A percentile compares a stretch with the other conserved stretches of the same genome.
phyloP scores from a whole-genome alignment of 2,329 filamentous ascomycete species.

The Rutstroemia sp. region DNA sequence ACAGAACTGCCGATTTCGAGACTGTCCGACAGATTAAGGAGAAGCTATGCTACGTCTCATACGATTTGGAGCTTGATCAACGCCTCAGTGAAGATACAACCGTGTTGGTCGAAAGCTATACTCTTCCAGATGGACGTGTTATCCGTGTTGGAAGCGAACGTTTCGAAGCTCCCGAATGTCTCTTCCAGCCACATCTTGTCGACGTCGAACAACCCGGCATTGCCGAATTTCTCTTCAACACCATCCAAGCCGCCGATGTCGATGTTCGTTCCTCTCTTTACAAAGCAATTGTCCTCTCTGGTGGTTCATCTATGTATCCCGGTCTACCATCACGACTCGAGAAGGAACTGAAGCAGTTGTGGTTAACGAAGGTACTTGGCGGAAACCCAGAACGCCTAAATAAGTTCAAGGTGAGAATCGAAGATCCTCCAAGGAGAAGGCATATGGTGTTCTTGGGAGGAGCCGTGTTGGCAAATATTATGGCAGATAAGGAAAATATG shows the following conservation, averaged over 20 bases:
- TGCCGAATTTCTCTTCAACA: constrained; percentile 97
- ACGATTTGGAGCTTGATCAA: constrained; percentile 95
- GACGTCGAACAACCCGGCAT: constrained; percentile 97
- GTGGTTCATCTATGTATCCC: constrained; percentile 98
- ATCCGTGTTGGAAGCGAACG: constrained; percentile 95
- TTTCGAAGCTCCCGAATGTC: constrained; percentile 94
- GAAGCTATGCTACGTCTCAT: constrained; percentile 98
- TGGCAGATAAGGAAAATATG: constrained; percentile 98
- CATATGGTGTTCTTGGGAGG: constrained; percentile 99
- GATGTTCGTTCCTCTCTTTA: constrained; percentile 90
- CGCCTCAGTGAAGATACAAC: constrained; percentile 95
- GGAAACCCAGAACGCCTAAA: constrained; percentile 88
- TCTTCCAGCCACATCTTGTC: constrained; percentile 97
- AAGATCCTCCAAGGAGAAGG: constrained; percentile 88
- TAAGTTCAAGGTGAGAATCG: constrained; percentile 99
- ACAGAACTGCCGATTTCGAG: constrained; percentile 97
- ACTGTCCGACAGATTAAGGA: constrained; percentile 99
- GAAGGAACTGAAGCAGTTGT: constrained; percentile 98
- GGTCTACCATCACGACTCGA: constrained; percentile 89
- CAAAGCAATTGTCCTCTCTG: constrained; percentile 94
- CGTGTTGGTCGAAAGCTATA: constrained; percentile 95
- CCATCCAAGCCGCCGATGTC: constrained; percentile 91
- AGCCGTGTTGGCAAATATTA: constrained; percentile 94
- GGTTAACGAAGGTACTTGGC: constrained; percentile 84
- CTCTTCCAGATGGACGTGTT: constrained; percentile 88